Base-by-base conservation (phyloP, 495 filamentous ascomycete genomes). In the Talaromyces wortmannii region DNA sequence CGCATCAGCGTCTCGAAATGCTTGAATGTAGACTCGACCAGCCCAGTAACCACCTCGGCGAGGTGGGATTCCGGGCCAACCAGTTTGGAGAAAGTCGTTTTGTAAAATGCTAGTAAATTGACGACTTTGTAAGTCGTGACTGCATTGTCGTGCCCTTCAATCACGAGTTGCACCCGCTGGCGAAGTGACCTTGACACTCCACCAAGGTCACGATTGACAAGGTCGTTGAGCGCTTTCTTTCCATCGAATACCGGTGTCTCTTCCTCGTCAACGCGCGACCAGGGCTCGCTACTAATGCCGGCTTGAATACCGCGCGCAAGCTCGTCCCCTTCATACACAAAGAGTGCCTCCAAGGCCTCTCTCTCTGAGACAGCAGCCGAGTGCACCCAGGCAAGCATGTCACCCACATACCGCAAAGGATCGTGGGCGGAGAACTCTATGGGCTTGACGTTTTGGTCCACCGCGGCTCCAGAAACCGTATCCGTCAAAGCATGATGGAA, bases 361-460 rank as follows among this genome's bases (percentile, higher is more conserved):
- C 89, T 81, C 68, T 99, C 94, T 16, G 91, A 92, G 0, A 97
- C 94, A 0, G 92, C 83, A 6, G 91, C 87, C 0, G 95, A 97
- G 64, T 99, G 94, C 3, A 85, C 83, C 94, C 94, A 99, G 6
- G 94, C 94, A 13, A 97, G 80, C 92, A 99, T 97, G 65, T 99
- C 94, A 17, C 94, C 92, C 16, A 95, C 85, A 63, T 97, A 99
- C 33, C 94, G 80, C 12, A 99, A 72, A 11, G 90, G 87, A 63
- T 99, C 94, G 63, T 97, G 91, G 10, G 94, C 91, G 32, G 84
- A 88, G 46, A 96, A 79, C 65, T 99, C 95, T 59, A 99, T 99
- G 0, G 95, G 91, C 57, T 97, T 97, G 23, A 88, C 80, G 5
- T 80, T 79, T 12, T 59, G 63, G 48, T 80, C 73, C 3, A 72